Evolutionary conservation across 148 eudicot genomes (phyloP), one percentile per base, ranked within the genome.

Genomic region (Fagopyrum esculentum): DNA sequence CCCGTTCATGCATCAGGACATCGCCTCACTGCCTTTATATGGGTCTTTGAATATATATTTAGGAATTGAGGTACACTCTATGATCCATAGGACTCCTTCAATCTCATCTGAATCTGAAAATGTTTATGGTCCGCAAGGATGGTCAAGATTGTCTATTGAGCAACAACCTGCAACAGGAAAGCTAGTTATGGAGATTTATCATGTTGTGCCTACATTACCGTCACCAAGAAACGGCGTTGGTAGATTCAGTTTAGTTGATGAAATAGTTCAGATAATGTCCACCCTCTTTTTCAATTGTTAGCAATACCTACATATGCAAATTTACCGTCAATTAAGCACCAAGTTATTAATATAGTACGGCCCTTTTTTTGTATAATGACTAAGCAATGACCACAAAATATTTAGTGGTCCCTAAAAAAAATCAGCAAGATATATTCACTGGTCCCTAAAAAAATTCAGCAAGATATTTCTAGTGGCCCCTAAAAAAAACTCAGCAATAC

Each of bases 51-150:
- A 79, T 51, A 80, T 87, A 77, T 83, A 89, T 52, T 82, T 93
- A 29, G 98, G 97, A 77, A 84, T 93, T 81, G 92, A 93, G 83
- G 98, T 80, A 60, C 98, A 93, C 77, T 91, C 98, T 7, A 85
- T 86, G 92, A 75, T 84, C 77, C 98, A 89, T 74, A 89, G 89
- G 78, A 35, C 40, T 35, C 89, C 95, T 35, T 68, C 85, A 52
- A 71, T 78, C 50, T 69, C 74, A 50, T 77, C 81, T 45, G 83
- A 83, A 59, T 74, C 79, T 4, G 83, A 80, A 55, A 81, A 82
- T 69, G 71, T 85, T 46, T 86, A 87, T 72, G 91, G 93, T 19
- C 87, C 84, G 2, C 81, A 76, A 46, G 91, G 91, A 59, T 84
- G 90, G 88, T 80, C 82, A 60, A 88, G 96, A 78, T 44, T 85